A percentile compares a stretch with the other conserved stretches of the same genome.
Evolutionary conservation across 805 yeast species (phyloP).

Genomic region (Kuraishia hungarica): DNA sequence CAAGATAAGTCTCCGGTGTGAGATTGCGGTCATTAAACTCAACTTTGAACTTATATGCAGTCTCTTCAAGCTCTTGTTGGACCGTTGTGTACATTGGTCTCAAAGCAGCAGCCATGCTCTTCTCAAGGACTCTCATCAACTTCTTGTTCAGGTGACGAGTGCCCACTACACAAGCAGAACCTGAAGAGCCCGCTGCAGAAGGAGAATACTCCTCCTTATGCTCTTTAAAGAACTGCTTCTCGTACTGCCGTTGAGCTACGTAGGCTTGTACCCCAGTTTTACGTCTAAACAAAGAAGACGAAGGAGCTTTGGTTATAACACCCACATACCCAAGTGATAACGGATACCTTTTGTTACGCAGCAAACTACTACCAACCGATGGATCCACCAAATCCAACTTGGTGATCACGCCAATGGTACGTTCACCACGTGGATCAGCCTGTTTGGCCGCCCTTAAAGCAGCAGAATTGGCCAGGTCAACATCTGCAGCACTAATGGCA

Average conservation of each 20-base stretch:
- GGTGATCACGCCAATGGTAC: slow-evolving; percentile 95
- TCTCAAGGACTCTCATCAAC: slow-evolving; percentile 79
- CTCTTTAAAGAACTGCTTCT: slow-evolving; percentile 52
- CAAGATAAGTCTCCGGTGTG: slow-evolving; percentile 90
- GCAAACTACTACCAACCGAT: slow-evolving; percentile 52
- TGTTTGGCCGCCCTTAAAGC: slow-evolving; percentile 84
- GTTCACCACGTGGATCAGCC: slow-evolving; percentile 90
- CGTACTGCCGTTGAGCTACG: slow-evolving; percentile 61
- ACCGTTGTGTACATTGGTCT: slow-evolving; percentile 83
- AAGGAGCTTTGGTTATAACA: slow-evolving; percentile 82
- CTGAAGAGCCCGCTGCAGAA: no score
- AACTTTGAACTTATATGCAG: slow-evolving; percentile 87
- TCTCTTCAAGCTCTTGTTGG: slow-evolving; percentile 87
- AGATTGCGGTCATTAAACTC: slow-evolving; percentile 92
- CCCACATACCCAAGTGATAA: slow-evolving; percentile 97
- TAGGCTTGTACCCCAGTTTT: slow-evolving; percentile 53
- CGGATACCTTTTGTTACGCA: slow-evolving; percentile 80
- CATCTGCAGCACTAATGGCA: slow-evolving; percentile 97
- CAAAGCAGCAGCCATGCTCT: slow-evolving; percentile 81
- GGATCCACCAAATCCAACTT: slow-evolving; percentile 88
- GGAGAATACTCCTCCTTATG: slow-evolving; percentile 49
- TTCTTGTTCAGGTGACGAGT: slow-evolving; percentile 69
- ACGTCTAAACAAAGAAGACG: slow-evolving; percentile 40
- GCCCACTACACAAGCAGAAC: slow-evolving; percentile 39
- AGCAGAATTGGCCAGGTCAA: slow-evolving; percentile 92